Evolutionary conservation across 495 filamentous ascomycete genomes (phyloP).

Genomic region (Daldinia bambusicola): DNA sequence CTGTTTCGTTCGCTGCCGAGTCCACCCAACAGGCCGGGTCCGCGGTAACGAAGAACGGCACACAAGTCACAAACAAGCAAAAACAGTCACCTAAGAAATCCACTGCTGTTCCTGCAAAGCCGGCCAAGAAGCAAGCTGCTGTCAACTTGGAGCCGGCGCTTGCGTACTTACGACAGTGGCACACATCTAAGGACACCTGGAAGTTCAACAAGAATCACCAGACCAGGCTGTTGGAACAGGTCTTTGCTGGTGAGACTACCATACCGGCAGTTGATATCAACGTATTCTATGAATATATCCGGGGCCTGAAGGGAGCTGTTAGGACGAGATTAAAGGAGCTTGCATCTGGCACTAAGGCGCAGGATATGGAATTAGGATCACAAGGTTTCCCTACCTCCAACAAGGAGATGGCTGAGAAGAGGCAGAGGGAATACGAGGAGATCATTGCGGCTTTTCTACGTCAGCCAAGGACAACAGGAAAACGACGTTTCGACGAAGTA

Average conservation of each 20-base stretch:
- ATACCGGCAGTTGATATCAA: slow-evolving; percentile 72
- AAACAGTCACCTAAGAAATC: slow-evolving; percentile 48
- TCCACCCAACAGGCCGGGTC: slow-evolving; percentile 65
- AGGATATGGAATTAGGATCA: slow-evolving; percentile 58
- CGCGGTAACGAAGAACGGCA: slow-evolving; percentile 36
- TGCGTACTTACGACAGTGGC: slow-evolving; percentile 76
- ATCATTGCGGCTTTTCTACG: slow-evolving; percentile 59
- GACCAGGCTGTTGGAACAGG: slow-evolving; percentile 80
- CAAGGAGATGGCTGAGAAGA: slow-evolving; percentile 56
- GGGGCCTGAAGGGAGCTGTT: slow-evolving; percentile 74
- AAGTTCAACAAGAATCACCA: slow-evolving; percentile 95
- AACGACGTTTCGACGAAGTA: slow-evolving; percentile 57
- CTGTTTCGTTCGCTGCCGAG: slow-evolving; percentile 80
- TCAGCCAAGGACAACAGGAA: slow-evolving; percentile 45
- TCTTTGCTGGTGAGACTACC: slow-evolving; percentile 71
- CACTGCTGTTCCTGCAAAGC: slow-evolving; percentile 29
- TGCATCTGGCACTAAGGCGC: slow-evolving; percentile 65
- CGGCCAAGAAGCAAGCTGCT: slow-evolving; percentile 52
- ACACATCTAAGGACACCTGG: slow-evolving; percentile 73
- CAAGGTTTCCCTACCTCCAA: slow-evolving; percentile 52
- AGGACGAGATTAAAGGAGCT: slow-evolving; percentile 70
- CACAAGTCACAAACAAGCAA: slow-evolving; percentile 49
- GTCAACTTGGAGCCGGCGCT: slow-evolving; percentile 69
- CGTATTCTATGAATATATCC: slow-evolving; percentile 74
- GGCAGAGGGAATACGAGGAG: slow-evolving; percentile 64